Evolutionary conservation across 805 yeast species (phyloP).

Genomic region (Suhomyces vadensis): DNA sequence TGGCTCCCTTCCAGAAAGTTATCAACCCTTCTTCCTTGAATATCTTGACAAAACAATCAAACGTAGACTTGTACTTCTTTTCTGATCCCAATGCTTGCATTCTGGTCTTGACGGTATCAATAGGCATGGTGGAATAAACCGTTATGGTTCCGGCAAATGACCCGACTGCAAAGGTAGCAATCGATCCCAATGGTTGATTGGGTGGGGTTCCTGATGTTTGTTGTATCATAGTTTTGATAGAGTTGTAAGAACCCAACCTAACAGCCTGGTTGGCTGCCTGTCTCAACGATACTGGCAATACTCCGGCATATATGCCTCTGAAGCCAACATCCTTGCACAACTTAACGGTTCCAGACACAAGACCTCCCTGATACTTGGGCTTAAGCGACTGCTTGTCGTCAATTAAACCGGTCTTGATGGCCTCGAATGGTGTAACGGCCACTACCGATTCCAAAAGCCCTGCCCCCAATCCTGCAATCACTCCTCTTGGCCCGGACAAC

Average conservation of each 20-base stretch:
- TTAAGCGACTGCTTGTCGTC: slow-evolving; percentile 80
- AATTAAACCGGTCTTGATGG: slow-evolving; percentile 91
- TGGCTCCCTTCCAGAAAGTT: slow-evolving; percentile 98
- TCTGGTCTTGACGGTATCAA: slow-evolving; percentile 93
- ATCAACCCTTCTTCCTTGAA: slow-evolving; percentile 84
- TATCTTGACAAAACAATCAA: slow-evolving; percentile 78
- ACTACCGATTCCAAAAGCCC: slow-evolving; percentile 88
- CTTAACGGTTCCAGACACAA: slow-evolving; percentile 60
- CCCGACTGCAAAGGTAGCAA: slow-evolving; percentile 83
- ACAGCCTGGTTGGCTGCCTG: slow-evolving; percentile 97
- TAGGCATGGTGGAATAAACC: slow-evolving; percentile 92
- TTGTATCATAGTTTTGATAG: slow-evolving; percentile 78
- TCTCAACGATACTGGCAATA: slow-evolving; percentile 89
- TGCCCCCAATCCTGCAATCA: slow-evolving; percentile 96
- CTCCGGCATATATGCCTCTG: slow-evolving; percentile 82
- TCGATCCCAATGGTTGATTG: slow-evolving; percentile 71
- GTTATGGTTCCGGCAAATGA: slow-evolving; percentile 88
- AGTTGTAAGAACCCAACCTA: slow-evolving; percentile 87
- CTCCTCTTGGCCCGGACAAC: slow-evolving; percentile 87
- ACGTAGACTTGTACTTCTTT: slow-evolving; percentile 66
- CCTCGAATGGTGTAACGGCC: slow-evolving; percentile 97
- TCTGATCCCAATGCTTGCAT: slow-evolving; percentile 91
- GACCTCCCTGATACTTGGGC: slow-evolving; percentile 75
- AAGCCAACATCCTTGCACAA: slow-evolving; percentile 78
- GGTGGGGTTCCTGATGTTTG: slow-evolving; percentile 66